Conservation (phyloP, 1,139 yeast genomes). For the Pichia norvegensis region DNA sequence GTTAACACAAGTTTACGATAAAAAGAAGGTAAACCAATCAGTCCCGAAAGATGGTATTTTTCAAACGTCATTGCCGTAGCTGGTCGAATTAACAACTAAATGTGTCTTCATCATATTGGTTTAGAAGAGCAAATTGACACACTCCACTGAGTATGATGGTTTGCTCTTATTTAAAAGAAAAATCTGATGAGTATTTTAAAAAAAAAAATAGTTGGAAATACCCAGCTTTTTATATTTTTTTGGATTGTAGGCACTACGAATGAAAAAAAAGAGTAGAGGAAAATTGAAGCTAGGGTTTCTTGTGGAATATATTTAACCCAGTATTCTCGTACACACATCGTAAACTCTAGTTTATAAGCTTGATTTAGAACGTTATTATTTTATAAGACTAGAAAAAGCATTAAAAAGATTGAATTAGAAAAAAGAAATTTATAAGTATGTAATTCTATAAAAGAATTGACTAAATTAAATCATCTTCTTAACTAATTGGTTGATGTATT, state of each 20-base stretch:
- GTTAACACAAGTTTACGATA: background rate
- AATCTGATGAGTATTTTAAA: too few species aligned
- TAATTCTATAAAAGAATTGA: constrained; percentile 1
- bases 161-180: background rate
- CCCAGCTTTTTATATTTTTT: background rate
- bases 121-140: background rate
- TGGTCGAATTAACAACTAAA: constrained; percentile 50
- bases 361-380: background rate
- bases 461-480: constrained; percentile 82
- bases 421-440: background rate
- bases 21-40: constrained; percentile 9
- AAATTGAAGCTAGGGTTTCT: too few species aligned
- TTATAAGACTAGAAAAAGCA: constrained; percentile 1
- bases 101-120: constrained; percentile 19
- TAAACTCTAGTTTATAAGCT: background rate
- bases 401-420: constrained; percentile 1
- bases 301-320: too few species aligned
- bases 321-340: too few species aligned
- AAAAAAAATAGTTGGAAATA: background rate
- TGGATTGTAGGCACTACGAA: too few species aligned
- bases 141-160: background rate
- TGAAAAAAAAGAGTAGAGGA: too few species aligned
- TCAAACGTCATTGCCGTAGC: constrained; percentile 88
- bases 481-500: constrained; percentile 94
- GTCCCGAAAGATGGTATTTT: constrained; percentile 93